phyloP scores from a whole-genome alignment of 306 rosid genomes.

The Citrullus mucosospermus region DNA sequence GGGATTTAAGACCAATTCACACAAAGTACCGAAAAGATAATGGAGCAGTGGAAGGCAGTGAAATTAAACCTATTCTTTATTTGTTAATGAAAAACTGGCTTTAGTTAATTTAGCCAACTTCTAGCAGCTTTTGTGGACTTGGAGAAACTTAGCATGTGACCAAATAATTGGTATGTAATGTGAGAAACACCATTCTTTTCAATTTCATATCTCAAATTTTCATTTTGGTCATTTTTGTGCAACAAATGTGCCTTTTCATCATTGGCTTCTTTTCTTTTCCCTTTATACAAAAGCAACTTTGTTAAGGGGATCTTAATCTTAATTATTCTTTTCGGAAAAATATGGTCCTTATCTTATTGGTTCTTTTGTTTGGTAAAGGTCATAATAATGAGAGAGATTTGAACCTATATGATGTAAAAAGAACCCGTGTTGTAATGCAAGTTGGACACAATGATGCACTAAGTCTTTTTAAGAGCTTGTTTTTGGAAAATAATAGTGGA shows the following conservation, averaged over 20 bases:
- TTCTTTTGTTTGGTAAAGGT: not conserved
- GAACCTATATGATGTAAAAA: not conserved
- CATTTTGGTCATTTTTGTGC: not conserved
- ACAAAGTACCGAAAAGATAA: not conserved
- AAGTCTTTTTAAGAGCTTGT: not conserved
- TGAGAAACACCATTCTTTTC: not conserved
- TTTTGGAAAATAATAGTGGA: not conserved
- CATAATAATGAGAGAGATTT: not conserved
- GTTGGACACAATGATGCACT: not conserved
- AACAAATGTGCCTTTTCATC: not conserved
- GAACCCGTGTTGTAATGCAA: not conserved
- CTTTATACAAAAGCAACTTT: not conserved
- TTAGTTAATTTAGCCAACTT: not conserved
- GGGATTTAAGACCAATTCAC: not conserved
- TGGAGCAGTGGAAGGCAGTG: not conserved
- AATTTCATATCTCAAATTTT: no score
- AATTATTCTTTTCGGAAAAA: not conserved
- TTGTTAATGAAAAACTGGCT: not conserved
- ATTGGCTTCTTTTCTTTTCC: not conserved
- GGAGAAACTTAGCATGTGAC: not conserved
- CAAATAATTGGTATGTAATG: not conserved
- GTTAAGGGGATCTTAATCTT: not conserved
- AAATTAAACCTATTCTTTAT: not conserved
- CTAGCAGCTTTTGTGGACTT: conserved; percentile 4
- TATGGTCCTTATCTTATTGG: not conserved